These are phyloP conservation scores for Diaporthe velutina DNA, from an alignment of 2,329 filamentous ascomycete genomes.

Conservation along the genomic window DNA sequence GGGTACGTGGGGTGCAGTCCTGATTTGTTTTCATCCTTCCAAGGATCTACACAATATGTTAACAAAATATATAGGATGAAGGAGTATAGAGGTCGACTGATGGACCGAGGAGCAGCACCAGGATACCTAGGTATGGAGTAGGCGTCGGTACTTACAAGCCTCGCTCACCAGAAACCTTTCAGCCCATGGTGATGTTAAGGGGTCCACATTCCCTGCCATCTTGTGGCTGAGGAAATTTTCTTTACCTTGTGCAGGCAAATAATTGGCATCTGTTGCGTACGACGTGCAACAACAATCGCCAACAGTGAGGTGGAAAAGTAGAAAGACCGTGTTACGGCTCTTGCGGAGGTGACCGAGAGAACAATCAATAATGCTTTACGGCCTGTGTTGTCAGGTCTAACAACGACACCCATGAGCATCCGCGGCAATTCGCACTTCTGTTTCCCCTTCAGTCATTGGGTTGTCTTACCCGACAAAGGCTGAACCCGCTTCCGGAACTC, in stretches of 20 bases:
- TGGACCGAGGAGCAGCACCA: neutral
- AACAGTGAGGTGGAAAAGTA: neutral
- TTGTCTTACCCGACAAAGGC: slow-evolving; percentile 11
- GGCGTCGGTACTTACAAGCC: neutral
- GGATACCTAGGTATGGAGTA: neutral
- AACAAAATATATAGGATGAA: neutral
- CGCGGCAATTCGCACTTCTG: neutral
- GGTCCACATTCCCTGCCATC: neutral
- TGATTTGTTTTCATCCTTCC: neutral
- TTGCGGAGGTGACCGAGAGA: no score
- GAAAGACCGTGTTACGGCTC: neutral
- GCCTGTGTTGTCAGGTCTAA: neutral
- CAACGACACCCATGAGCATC: neutral
- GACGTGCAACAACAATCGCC: neutral
- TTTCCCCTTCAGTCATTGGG: neutral
- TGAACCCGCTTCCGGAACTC: slow-evolving; percentile 7
- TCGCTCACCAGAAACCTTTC: neutral
- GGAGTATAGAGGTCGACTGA: no score
- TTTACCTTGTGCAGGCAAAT: neutral
- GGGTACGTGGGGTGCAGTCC: slow-evolving; percentile 21
- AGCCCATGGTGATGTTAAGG: slow-evolving; percentile 3
- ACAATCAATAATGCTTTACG: neutral
- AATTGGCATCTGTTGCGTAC: neutral
- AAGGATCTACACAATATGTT: slow-evolving; percentile 3
- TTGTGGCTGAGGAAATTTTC: neutral